Evolutionary conservation across 768 basidiomycete species (phyloP).

Genomic region (Chlorophyllum brunneum): DNA sequence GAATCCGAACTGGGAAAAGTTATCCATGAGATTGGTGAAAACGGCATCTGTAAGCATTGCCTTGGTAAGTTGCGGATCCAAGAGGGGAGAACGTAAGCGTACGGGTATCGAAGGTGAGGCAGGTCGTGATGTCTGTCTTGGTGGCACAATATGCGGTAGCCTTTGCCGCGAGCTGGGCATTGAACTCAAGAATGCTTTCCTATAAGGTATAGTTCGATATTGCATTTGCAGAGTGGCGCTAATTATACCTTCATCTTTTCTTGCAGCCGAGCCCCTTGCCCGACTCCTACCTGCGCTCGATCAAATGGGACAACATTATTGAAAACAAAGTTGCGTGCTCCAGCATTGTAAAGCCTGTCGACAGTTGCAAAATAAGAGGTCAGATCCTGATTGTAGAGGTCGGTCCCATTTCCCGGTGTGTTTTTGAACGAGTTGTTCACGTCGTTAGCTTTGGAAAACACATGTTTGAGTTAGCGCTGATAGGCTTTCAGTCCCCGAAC

Average conservation of each 20-base stretch:
- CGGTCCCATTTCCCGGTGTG: conserved; percentile 17
- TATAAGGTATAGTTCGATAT: not conserved
- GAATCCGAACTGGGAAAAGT: conserved; percentile 17
- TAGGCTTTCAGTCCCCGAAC: no score
- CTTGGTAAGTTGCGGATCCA: not conserved
- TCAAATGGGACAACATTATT: conserved; percentile 22
- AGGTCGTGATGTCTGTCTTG: conserved; percentile 16
- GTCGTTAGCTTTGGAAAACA: conserved; percentile 19
- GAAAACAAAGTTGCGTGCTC: conserved; percentile 21
- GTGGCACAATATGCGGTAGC: conserved; percentile 16
- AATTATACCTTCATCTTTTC: conserved; percentile 17
- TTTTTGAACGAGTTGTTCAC: conserved; percentile 19
- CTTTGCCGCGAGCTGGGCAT: conserved; percentile 16
- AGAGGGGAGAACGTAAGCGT: not conserved
- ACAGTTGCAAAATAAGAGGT: conserved; percentile 19
- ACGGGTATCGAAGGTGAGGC: conserved; percentile 20
- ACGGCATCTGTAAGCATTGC: conserved; percentile 10
- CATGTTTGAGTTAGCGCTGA: no score
- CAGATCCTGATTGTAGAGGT: conserved; percentile 16
- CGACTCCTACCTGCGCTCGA: conserved; percentile 17
- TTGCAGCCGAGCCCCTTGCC: conserved; percentile 15
- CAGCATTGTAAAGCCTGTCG: conserved; percentile 18
- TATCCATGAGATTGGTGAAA: conserved; percentile 19
- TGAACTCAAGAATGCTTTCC: conserved; percentile 20
- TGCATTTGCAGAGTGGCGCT: not conserved